Evolutionary conservation across 345 rosid species (phyloP).

Genomic region (Isatis tinctoria): DNA sequence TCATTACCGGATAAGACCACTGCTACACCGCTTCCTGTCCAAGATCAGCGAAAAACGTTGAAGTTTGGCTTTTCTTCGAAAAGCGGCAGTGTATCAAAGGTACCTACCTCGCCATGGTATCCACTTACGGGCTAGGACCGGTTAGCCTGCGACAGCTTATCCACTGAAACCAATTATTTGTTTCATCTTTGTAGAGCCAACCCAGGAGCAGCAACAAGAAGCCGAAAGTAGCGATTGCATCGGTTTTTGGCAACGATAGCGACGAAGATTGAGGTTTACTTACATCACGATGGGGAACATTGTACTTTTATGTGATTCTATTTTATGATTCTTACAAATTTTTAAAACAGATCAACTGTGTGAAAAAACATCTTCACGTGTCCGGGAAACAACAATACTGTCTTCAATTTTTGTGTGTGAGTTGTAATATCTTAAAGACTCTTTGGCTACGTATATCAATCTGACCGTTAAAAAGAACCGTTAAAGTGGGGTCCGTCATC

Average conservation of each 20-base stretch:
- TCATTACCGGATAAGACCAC: conserved; percentile 28
- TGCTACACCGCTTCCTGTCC: conserved; percentile 55
- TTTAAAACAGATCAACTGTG: neutral
- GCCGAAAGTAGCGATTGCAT: conserved; percentile 60
- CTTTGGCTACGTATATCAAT: neutral
- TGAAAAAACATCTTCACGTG: neutral
- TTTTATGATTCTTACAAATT: neutral
- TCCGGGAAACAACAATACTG: neutral
- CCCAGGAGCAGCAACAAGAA: conserved; percentile 50
- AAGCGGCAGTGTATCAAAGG: conserved; percentile 61
- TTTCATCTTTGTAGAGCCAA: conserved; percentile 42
- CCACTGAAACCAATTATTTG: neutral
- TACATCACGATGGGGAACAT: neutral
- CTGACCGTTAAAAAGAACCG: neutral
- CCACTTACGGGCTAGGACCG: neutral
- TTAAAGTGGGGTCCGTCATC: neutral
- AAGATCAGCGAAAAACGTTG: conserved; percentile 70
- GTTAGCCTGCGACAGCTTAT: neutral
- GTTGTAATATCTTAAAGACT: neutral
- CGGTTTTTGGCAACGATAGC: conserved; percentile 71
- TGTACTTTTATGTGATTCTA: conserved; percentile 11
- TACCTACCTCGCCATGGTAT: neutral
- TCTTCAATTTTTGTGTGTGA: neutral
- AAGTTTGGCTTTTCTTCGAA: conserved; percentile 93
- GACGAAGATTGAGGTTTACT: conserved; percentile 52